Percentiles rank a stretch among this genome's conserved stretches.
Conservation (phyloP, 768 basidiomycete genomes). For the Macrolepiota dolichaula region DNA sequence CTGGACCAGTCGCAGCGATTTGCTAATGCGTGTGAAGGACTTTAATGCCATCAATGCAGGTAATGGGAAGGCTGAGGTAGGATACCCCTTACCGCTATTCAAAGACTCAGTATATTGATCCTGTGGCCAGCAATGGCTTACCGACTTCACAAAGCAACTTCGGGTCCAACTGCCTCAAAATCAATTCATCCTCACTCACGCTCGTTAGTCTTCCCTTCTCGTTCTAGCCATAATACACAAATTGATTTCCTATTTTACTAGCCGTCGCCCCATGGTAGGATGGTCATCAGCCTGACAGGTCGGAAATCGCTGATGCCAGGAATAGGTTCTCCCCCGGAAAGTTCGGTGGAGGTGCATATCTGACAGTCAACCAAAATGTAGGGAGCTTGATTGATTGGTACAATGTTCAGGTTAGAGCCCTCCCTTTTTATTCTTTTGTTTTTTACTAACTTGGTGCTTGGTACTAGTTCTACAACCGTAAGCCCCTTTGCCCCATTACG, state of each 20-base stretch:
- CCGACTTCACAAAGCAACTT: constrained; percentile 49
- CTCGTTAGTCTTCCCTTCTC: constrained; percentile 35
- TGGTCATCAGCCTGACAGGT: background rate
- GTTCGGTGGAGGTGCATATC: constrained; percentile 51
- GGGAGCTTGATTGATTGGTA: constrained; percentile 67
- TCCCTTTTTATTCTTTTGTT: background rate
- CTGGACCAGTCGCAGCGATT: background rate
- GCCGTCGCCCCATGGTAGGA: constrained; percentile 48
- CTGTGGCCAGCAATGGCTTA: constrained; percentile 41
- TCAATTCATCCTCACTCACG: constrained; percentile 51
- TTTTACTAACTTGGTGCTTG: background rate
- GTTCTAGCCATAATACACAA: background rate
- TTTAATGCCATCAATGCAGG: constrained; percentile 56
- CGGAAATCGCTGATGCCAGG: background rate
- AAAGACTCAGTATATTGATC: background rate
- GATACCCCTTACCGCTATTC: background rate
- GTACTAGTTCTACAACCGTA: constrained; percentile 43
- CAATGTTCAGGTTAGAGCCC: constrained; percentile 41
- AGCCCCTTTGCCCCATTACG: constrained; percentile 16
- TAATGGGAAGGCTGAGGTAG: constrained; percentile 48
- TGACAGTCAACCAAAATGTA: constrained; percentile 48
- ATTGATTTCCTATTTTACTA: constrained; percentile 15
- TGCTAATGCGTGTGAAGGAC: constrained; percentile 35
- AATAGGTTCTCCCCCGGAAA: constrained; percentile 38
- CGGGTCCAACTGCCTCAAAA: constrained; percentile 45